Percentiles rank a stretch among this genome's conserved stretches.
These are phyloP conservation scores for Elongisporangium senticosum DNA, from an alignment of 352 stramenopile species.

Conservation along the genomic window DNA sequence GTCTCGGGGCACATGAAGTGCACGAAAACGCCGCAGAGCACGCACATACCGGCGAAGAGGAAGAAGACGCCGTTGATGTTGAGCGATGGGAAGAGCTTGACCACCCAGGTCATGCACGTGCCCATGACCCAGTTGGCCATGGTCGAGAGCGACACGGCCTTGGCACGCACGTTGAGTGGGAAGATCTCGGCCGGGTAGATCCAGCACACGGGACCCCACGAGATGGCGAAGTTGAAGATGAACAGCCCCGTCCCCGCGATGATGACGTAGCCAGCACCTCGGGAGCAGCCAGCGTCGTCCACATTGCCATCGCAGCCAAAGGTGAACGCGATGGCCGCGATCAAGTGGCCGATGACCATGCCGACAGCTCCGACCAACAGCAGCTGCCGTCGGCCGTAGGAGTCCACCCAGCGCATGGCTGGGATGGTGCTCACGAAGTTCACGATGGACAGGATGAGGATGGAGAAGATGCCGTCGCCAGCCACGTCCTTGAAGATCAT, in stretches of 20 bases:
- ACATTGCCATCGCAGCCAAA: conserved; percentile 17
- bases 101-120: conserved; percentile 24
- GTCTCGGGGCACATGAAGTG: conserved; percentile 37
- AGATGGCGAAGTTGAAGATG: conserved; percentile 35
- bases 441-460: conserved; percentile 23
- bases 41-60: conserved; percentile 31
- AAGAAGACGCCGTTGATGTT: conserved; percentile 41
- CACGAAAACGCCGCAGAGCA: conserved; percentile 34
- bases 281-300: conserved; percentile 14
- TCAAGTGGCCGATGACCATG: conserved; percentile 25
- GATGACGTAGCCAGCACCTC: conserved; percentile 22
- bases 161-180: conserved; percentile 28
- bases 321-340: conserved; percentile 19
- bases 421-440: conserved; percentile 25
- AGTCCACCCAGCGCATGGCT: conserved; percentile 27
- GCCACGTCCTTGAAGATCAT: conserved; percentile 40
- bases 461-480: conserved; percentile 15
- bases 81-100: conserved; percentile 23
- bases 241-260: conserved; percentile 26
- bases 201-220: conserved; percentile 32
- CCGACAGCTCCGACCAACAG: conserved; percentile 20
- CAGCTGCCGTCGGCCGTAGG: conserved; percentile 18
- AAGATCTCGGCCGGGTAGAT: conserved; percentile 41
- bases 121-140: conserved; percentile 33
- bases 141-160: conserved; percentile 37